Evolutionary conservation across 2,329 filamentous ascomycete genomes (phyloP).

Genomic region (Dothistroma septosporum): DNA sequence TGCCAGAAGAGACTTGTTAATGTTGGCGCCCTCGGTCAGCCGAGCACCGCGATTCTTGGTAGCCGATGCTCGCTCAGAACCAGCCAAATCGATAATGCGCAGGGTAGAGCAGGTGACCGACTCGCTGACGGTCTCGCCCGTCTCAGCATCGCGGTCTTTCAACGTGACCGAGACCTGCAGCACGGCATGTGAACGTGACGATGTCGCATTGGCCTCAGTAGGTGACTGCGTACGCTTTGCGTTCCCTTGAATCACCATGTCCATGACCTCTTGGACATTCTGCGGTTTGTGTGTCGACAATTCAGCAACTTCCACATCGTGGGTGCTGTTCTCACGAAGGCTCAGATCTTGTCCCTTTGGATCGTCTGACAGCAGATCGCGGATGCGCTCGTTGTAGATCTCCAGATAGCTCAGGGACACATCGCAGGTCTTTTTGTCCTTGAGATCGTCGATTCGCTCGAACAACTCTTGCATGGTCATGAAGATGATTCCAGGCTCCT

Average conservation of each 20-base stretch:
- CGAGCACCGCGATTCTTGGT: slow-evolving; percentile 95
- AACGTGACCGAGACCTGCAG: slow-evolving; percentile 94
- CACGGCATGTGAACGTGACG: slow-evolving; percentile 93
- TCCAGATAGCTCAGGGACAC: slow-evolving; percentile 92
- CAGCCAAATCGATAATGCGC: slow-evolving; percentile 95
- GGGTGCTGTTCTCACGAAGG: slow-evolving; percentile 90
- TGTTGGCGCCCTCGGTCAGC: slow-evolving; percentile 90
- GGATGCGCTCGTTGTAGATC: slow-evolving; percentile 98
- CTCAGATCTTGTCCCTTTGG: slow-evolving; percentile 72
- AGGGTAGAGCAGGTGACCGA: slow-evolving; percentile 97
- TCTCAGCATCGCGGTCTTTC: slow-evolving; percentile 85
- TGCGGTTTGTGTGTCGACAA: slow-evolving; percentile 86
- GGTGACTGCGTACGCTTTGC: slow-evolving; percentile 93
- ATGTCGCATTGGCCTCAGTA: slow-evolving; percentile 95
- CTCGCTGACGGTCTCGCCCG: slow-evolving; percentile 59
- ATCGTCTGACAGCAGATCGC: slow-evolving; percentile 65
- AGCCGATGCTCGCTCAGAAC: slow-evolving; percentile 90
- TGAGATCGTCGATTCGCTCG: slow-evolving; percentile 84
- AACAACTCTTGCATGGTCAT: slow-evolving; percentile 98
- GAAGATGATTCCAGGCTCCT: slow-evolving; percentile 96
- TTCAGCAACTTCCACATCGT: slow-evolving; percentile 84
- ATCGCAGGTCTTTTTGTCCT: slow-evolving; percentile 82
- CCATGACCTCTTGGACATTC: slow-evolving; percentile 95
- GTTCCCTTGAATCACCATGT: slow-evolving; percentile 95
- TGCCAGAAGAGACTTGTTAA: slow-evolving; percentile 96